A percentile compares a stretch with the other conserved stretches of the same genome.
Evolutionary conservation across 768 basidiomycete species (phyloP).

Genomic region (Mycena polygramma): DNA sequence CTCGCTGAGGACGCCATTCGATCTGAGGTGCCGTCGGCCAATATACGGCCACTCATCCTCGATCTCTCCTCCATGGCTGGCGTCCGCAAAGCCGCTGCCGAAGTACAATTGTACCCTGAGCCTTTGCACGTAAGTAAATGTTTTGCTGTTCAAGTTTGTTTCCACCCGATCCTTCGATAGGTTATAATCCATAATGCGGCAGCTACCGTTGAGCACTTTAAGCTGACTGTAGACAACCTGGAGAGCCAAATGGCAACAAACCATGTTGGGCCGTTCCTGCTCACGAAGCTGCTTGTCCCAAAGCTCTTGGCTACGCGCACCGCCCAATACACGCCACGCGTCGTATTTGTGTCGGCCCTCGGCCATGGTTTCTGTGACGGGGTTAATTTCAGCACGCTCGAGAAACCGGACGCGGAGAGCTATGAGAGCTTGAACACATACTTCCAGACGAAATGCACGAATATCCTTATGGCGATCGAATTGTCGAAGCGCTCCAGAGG

Average conservation of each 20-base stretch:
- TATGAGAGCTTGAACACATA: constrained; percentile 1
- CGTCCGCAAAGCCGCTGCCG: constrained; percentile 12
- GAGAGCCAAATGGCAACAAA: constrained; percentile 14
- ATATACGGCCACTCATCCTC: constrained; percentile 3
- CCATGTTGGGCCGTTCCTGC: constrained; percentile 18
- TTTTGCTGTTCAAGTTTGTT: too few species aligned
- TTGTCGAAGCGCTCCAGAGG: constrained; percentile 15
- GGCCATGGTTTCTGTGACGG: constrained; percentile 2
- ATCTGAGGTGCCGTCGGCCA: constrained; percentile 2
- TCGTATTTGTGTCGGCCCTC: constrained; percentile 11
- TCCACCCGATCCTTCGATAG: not conserved
- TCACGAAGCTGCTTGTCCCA: constrained; percentile 10
- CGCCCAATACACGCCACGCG: constrained; percentile 7
- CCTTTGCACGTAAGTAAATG: constrained; percentile 15
- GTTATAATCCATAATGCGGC: constrained; percentile 25
- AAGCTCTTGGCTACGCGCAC: constrained; percentile 9
- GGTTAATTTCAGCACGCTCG: constrained; percentile 13
- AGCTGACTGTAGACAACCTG: constrained; percentile 20
- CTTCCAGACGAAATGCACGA: constrained; percentile 19
- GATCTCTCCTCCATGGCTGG: constrained; percentile 13
- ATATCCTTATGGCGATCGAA: constrained; percentile 26
- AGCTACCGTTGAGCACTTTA: constrained; percentile 10
- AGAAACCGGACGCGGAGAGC: not conserved
- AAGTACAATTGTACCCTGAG: constrained; percentile 12
- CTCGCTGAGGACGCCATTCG: constrained; percentile 7